Base-by-base conservation (phyloP, 1,139 yeast species). In the Pichia sp. region DNA sequence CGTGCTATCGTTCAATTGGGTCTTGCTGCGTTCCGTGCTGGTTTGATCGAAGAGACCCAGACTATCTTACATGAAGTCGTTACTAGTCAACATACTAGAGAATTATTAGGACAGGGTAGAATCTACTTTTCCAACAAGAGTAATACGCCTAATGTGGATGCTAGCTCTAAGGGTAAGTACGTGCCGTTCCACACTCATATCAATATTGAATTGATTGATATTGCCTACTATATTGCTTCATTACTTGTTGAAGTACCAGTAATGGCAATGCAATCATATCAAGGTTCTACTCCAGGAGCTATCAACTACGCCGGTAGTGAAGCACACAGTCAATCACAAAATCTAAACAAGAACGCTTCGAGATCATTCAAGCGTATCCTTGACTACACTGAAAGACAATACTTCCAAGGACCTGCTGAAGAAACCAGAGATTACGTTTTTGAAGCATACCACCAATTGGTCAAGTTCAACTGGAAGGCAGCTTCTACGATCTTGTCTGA, bases 161-260 rank as follows among this genome's bases (percentile, higher is more conserved):
- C 46, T 17, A 38, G 29, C 46, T 91, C 81, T 58, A 82, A 75
- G 56, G 94, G 82, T 60, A 82, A 88, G 59, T 74, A 87, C 59
- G 72, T 91, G 58, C 99, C 99, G 42, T 93, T 84, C 82, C 98
- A 93, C 65, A 88, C 86, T 82, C 99, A 93, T 66, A 87, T 93
- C 61, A 93, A 93, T 63, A 70, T 88, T 53, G 98, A 93, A 67
- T 75, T 93, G 52, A 73, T 93, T 53, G 98, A 93, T 65, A 83
- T 94, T 59, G 95, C 85, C 39, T 88, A 83, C 68, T 75, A 87
- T 70, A 91, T 97, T 11, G 72, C 88, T 45, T 85, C 96, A 29
- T 69, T 93, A 62, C 74, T 93, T 58, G 75, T 86, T 52, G 98
- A 93, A 66, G 81, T 91, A 45, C 98, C 99, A 32, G 77, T 77